Base-by-base conservation (phyloP, 129 eudicot species). In the Escallonia herrerae region DNA sequence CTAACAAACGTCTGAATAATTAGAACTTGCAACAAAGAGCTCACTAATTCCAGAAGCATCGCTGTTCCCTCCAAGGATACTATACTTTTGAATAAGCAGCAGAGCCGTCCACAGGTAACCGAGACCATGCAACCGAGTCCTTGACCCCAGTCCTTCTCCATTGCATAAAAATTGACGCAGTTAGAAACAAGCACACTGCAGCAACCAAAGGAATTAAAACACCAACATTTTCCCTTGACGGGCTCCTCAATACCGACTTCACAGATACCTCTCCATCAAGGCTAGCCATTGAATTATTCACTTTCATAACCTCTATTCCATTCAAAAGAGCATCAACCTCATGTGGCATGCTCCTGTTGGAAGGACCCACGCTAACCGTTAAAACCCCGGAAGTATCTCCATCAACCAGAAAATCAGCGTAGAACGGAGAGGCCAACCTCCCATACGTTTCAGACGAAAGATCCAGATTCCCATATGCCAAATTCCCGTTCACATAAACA, bases 341-440 rank as follows among this genome's bases (percentile, higher is more conserved):
- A 59, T 65, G 81, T 11, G 84, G 56, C 60, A 44, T 40, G 78
- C 99, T 93, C 78, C 56, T 64, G 60, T 72, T 85, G 5, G 98
- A 93, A 41, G 96, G 87, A 51, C 98, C 95, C 15, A 93, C 89
- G 47, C 81, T 79, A 56, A 91, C 72, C 15, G 83, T 77, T 57
- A 85, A 51, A 67, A 62, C 62, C 74, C 84, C 91, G 9, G 80
- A 61, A 72, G 63, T 79, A 50, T 62, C 87, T 14, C 64, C 78
- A 63, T 83, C 82, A 46, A 93, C 90, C 70, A 83, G 70, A 54
- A 89, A 83, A 74, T 89, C 99, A 67, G 96, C 90, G 80, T 93
- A 93, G 66, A 85, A 93, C 3, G 98, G 98, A 3, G 98, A 81
- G 14, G 96, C 96, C 74, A 93, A 43, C 67, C 62, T 58, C 40